Percentiles rank a stretch among this genome's conserved stretches.
phyloP scores from a whole-genome alignment of 352 stramenopile species.

The Pythium utonaiense region DNA sequence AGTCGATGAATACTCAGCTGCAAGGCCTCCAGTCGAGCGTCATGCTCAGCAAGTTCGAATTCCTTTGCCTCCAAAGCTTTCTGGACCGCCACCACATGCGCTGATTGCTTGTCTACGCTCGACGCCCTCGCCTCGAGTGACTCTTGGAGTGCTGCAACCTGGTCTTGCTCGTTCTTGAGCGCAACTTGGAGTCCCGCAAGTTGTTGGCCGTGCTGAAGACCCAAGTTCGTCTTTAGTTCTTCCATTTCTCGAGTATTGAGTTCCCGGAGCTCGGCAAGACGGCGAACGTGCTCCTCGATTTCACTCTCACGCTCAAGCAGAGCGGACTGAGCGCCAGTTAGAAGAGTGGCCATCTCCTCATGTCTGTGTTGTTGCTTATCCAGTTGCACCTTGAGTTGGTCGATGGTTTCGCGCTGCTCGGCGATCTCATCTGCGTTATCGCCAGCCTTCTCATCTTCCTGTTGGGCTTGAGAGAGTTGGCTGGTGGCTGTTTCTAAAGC shows the following conservation, averaged over 20 bases:
- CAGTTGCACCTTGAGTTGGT: not conserved
- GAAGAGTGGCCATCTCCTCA: not conserved
- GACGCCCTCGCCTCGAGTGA: not conserved
- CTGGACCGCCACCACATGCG: not conserved
- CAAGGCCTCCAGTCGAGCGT: not conserved
- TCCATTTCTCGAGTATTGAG: not conserved
- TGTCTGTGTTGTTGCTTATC: not conserved
- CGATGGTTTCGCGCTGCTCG: not conserved
- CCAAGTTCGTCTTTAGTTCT: not conserved
- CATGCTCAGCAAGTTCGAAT: not conserved
- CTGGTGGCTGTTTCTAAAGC: not conserved
- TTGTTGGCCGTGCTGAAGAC: not conserved
- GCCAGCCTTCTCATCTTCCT: not conserved
- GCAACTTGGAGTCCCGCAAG: not conserved
- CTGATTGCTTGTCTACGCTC: not conserved
- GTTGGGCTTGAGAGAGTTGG: not conserved
- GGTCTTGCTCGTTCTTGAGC: not conserved
- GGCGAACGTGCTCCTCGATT: not conserved
- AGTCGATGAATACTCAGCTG: not conserved
- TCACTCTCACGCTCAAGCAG: not conserved
- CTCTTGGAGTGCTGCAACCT: not conserved
- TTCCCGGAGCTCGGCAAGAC: not conserved
- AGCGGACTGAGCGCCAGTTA: not conserved
- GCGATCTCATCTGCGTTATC: not conserved
- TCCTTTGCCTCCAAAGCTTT: not conserved